Conservation (phyloP, 306 rosid genomes). For the Acacia crassicarpa region DNA sequence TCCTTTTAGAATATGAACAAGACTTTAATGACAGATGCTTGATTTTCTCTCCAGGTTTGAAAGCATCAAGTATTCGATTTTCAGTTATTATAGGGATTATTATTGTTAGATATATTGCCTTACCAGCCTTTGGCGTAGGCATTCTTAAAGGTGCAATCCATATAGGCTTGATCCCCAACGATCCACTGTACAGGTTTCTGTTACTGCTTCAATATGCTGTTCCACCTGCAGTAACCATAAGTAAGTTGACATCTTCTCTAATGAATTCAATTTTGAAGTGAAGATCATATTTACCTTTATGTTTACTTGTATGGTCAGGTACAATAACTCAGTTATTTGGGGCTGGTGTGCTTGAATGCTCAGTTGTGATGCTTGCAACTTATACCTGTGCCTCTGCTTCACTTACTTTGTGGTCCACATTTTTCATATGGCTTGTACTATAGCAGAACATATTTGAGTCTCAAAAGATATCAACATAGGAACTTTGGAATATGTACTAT, state of each 20-base stretch:
- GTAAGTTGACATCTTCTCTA: slow-evolving; percentile 21
- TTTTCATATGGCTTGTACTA: slow-evolving; percentile 34
- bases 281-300: neutral
- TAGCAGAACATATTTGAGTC: neutral
- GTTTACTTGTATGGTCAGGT: slow-evolving; percentile 21
- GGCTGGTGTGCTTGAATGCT: slow-evolving; percentile 38
- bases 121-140: slow-evolving; percentile 28
- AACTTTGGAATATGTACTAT: no score
- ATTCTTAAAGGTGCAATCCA: slow-evolving; percentile 40
- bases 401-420: slow-evolving; percentile 36
- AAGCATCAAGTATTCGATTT: slow-evolving; percentile 11
- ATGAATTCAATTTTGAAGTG: no score
- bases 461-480: no score
- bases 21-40: neutral
- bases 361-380: slow-evolving; percentile 42
- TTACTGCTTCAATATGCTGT: slow-evolving; percentile 38
- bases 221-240: slow-evolving; percentile 39
- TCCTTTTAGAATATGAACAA: neutral
- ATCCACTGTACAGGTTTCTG: slow-evolving; percentile 38
- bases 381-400: slow-evolving; percentile 30
- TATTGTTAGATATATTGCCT: slow-evolving; percentile 26
- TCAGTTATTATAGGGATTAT: slow-evolving; percentile 30
- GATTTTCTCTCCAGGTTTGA: slow-evolving; percentile 30
- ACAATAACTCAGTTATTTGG: slow-evolving; percentile 44
- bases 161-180: slow-evolving; percentile 33